Conservation (phyloP, 1,284 basidiomycete species). For the Irpex sp. region DNA sequence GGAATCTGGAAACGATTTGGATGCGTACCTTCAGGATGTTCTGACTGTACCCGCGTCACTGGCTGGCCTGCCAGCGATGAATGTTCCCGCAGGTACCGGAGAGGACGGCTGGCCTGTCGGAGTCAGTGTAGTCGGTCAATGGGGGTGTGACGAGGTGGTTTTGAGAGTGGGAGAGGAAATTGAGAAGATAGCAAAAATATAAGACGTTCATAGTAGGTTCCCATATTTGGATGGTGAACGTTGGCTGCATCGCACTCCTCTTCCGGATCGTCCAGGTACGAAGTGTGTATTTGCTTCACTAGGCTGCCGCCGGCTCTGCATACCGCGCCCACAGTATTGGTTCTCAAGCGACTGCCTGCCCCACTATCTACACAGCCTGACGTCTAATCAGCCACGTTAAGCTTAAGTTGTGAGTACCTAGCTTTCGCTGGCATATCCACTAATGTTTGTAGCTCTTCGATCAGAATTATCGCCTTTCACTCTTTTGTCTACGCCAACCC, state of each 20-base stretch:
- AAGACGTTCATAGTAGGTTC: no score
- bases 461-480: neutral
- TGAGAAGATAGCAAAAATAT: constrained; percentile 8
- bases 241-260: neutral
- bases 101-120: constrained; percentile 83
- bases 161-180: constrained; percentile 48
- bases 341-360: neutral
- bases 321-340: neutral
- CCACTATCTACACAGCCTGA: neutral
- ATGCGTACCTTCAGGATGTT: constrained; percentile 86
- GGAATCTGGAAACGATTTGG: constrained; percentile 27
- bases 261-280: neutral
- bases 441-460: no score
- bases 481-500: neutral
- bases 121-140: constrained; percentile 83
- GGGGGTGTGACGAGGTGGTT: constrained; percentile 79
- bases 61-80: constrained; percentile 84
- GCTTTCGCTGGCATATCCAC: neutral
- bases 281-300: neutral
- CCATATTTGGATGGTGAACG: neutral
- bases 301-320: neutral
- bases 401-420: neutral
- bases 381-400: neutral
- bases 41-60: constrained; percentile 91
- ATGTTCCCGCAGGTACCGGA: constrained; percentile 57